These are phyloP conservation scores for Perilla frutescens DNA, from an alignment of 257 asterid genomes.

Conservation along the genomic window DNA sequence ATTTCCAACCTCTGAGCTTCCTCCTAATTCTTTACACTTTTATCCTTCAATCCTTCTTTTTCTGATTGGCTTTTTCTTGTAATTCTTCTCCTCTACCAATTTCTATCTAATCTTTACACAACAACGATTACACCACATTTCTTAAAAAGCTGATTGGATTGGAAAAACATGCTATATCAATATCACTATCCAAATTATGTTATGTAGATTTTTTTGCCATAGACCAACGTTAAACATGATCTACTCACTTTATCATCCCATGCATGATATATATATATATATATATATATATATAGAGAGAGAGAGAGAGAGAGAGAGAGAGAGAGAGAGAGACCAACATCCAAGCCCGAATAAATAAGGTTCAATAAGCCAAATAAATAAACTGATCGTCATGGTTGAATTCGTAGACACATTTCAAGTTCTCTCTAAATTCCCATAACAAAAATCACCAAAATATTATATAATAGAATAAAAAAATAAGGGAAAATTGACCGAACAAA, in stretches of 20 bases:
- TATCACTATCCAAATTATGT: neutral
- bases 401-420: neutral
- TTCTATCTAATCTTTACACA: neutral
- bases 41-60: conserved; percentile 15
- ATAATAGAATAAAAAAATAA: conserved; percentile 4
- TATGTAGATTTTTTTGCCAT: neutral
- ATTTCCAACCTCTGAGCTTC: neutral
- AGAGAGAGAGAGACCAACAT: no score
- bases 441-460: conserved; percentile 39
- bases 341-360: neutral
- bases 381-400: conserved; percentile 29
- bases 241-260: conserved; percentile 1
- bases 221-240: conserved; percentile 16
- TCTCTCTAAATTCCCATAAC: neutral
- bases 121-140: neutral
- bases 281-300: neutral
- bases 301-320: no score
- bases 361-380: neutral
- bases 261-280: no score
- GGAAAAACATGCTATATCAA: neutral
- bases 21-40: conserved; percentile 10
- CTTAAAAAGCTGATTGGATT: neutral
- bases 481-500: neutral
- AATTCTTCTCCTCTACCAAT: neutral
- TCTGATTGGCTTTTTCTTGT: neutral